Conservation (phyloP, 441 rosid genomes). For the Populus hybrid region DNA sequence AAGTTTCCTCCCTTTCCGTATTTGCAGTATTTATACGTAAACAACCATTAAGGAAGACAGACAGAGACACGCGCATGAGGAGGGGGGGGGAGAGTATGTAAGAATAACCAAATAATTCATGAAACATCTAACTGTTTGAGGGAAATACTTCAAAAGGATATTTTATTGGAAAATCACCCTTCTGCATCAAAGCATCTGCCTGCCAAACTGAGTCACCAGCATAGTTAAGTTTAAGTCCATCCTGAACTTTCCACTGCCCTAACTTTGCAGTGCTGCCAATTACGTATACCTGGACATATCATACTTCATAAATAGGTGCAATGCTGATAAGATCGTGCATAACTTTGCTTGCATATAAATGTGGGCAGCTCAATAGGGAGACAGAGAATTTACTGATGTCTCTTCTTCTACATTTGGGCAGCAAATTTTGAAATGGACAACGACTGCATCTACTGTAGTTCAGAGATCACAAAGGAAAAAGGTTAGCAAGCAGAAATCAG, state of each 20-base stretch:
- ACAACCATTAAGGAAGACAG: conserved; percentile 44
- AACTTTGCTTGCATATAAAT: conserved; percentile 5
- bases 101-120: conserved; percentile 11
- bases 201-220: conserved; percentile 82
- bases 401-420: conserved; percentile 75
- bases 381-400: conserved; percentile 46
- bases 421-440: conserved; percentile 76
- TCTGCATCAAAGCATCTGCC: conserved; percentile 56
- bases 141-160: conserved; percentile 54
- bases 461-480: conserved; percentile 20
- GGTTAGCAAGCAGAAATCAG: conserved; percentile 19
- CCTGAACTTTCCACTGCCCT: conserved; percentile 86
- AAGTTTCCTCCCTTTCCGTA: conserved; percentile 49
- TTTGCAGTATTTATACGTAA: conserved; percentile 86
- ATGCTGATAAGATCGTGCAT: not conserved
- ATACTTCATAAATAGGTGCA: conserved; percentile 16
- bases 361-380: conserved; percentile 13
- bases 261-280: conserved; percentile 67
- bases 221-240: conserved; percentile 72
- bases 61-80: conserved; percentile 45
- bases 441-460: conserved; percentile 47
- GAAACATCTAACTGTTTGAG: conserved; percentile 1
- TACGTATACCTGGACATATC: conserved; percentile 64
- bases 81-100: conserved; percentile 1
- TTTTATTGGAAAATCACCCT: conserved; percentile 72